A percentile compares a stretch with the other conserved stretches of the same genome.
Conservation (phyloP, 805 yeast species). For the Scheffersomyces amazonensis region DNA sequence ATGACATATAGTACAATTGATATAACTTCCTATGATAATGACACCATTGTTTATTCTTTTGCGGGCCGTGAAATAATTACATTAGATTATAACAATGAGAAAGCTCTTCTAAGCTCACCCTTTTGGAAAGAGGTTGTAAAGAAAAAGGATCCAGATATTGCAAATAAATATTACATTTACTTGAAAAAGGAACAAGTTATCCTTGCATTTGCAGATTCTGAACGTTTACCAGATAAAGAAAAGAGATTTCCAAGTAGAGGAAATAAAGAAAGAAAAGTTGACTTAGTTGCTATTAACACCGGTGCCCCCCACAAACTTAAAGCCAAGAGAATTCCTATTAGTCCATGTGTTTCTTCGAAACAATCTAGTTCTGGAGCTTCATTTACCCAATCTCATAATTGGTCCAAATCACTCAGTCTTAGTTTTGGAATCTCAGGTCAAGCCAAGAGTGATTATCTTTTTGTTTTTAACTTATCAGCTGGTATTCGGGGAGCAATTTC, state of each 20-base stretch:
- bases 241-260: neutral
- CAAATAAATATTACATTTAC: neutral
- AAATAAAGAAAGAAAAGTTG: slow-evolving; percentile 7
- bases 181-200: neutral
- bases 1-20: too few relatives aligned
- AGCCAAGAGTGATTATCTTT: too few relatives aligned
- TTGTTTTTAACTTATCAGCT: slow-evolving; percentile 2
- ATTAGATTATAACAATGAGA: neutral
- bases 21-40: too few relatives aligned
- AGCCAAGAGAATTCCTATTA: slow-evolving; percentile 12
- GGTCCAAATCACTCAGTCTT: neutral
- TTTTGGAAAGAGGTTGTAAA: neutral
- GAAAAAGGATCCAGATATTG: neutral
- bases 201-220: neutral
- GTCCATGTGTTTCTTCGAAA: slow-evolving; percentile 14
- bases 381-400: slow-evolving; percentile 8
- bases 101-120: neutral
- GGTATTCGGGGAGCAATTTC: slow-evolving; percentile 8
- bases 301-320: slow-evolving; percentile 7
- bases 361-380: slow-evolving; percentile 14
- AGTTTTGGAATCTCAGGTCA: neutral
- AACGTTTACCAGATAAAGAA: neutral
- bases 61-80: too few relatives aligned
- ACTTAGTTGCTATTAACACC: slow-evolving; percentile 16
- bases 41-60: too few relatives aligned